Base-by-base conservation (phyloP, 768 basidiomycete genomes). In the Psilocybe sp. region DNA sequence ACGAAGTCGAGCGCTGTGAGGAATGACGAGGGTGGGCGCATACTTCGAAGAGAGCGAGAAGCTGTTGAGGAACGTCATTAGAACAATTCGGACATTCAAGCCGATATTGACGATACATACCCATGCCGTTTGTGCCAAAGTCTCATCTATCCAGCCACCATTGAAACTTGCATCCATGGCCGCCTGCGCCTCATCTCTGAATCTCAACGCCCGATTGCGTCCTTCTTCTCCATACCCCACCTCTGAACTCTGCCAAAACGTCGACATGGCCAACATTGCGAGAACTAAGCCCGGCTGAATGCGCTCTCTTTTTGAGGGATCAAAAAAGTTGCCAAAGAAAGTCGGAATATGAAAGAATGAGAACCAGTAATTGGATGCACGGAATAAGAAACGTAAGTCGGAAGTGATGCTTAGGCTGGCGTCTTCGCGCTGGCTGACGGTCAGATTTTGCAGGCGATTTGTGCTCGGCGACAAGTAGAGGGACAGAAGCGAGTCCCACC, bases 111-210 rank as follows among this genome's bases (percentile, higher is more conserved):
- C n/a, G 45, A 37, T 23, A 55, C 79, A 56, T 63, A 88, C 87
- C 84, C 84, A 90, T 48, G 85, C 83, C 34, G 87, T 84, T 65
- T 90, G 84, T 11, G 82, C 85, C 6, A 89, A 74, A 31, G 79
- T 81, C 58, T 86, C 82, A 55, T 90, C 86, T 12, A 90, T 74
- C 82, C 84, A 86, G 14, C 81, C 78, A 39, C 83, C 78, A 59
- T 79, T 84, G 50, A 86, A 66, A 59, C 87, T 89, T 18, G 83
- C 82, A 52, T 90, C 85, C 54, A 90, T 66, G 10, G 84, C 79
- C 43, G 76, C 72, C 62, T 87, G 87, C 32, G 87, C 87, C 58
- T 84, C 74, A 52, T 89, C 82, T 40, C 84, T 68, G 46, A 89
- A 74, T 46, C 71, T 69, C 45, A 88, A 58, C 2, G 87, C 85